Base-by-base conservation (phyloP, 306 rosid genomes). In the Castanea sativa region DNA sequence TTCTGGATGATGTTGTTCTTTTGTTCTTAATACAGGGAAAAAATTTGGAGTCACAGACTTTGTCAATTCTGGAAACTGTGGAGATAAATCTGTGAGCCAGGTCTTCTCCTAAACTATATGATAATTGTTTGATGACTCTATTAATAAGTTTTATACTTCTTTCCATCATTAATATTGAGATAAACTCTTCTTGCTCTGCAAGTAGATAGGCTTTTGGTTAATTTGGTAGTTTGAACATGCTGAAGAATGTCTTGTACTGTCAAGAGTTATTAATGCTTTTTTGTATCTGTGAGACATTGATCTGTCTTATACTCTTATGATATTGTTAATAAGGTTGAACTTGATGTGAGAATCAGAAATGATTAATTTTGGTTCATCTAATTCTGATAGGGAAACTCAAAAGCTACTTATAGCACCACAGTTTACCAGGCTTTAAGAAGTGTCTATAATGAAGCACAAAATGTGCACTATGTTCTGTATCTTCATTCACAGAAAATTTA, bases 31-130 rank as follows among this genome's bases (percentile, higher is more conserved):
- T 41, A 65, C 78, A 94, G 97, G 97, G 53, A 94, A 91, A 59
- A 86, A 87, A 73, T 92, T 92, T 69, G 98, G 97, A 78, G 72
- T 94, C 38, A 94, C 95, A 4, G 93, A 94, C 21, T 88, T 88
- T 74, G 83, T 92, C 19, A 67, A 85, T 74, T 51, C 88, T 30
- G 85, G 80, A 75, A 81, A 74, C 69, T 81, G 84, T 75, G 90
- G 82, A 27, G 75, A 84, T 69, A 90, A 91, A 85, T 80, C 95
- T 70, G 88, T 87, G 35, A 91, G 92, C 91, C 86, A 92, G 98
- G 98, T 93, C 33, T 65, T 27, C 1, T 43, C 27, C 11, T 41
- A 11, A 12, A 49, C 53, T 3, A 49, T 49, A 49, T 49, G 53
- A 18, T 55, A 58, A n/a, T n/a, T 45, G 6, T 7, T n/a, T 15